phyloP scores from a whole-genome alignment of 371 early-diverging fungal genomes.

The Mucor plumbeus region DNA sequence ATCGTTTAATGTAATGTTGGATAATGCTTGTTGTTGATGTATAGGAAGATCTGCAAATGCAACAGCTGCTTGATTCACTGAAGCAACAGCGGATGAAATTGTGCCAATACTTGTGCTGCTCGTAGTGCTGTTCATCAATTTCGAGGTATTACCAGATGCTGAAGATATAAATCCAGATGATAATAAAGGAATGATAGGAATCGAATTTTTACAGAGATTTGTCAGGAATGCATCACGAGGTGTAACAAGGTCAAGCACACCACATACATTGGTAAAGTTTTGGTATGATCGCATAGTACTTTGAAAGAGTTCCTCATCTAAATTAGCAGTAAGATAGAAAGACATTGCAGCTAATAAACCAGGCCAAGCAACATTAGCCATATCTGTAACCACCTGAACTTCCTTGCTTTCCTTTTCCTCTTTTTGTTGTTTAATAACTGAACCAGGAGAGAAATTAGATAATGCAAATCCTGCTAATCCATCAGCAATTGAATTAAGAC shows the following conservation, averaged over 20 bases:
- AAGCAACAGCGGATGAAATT: conserved; percentile 14
- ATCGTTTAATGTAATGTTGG: conserved; percentile 65
- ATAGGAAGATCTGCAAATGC: conserved; percentile 45
- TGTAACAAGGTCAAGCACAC: conserved; percentile 78
- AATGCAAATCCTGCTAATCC: conserved; percentile 72
- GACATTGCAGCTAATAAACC: conserved; percentile 83
- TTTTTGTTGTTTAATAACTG: conserved; percentile 8
- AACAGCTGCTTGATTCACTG: conserved; percentile 20
- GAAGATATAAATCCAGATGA: conserved; percentile 41
- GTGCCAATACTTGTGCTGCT: conserved; percentile 35
- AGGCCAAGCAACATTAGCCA: conserved; percentile 86
- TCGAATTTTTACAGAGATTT: conserved; percentile 78
- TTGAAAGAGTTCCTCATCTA: conserved; percentile 89
- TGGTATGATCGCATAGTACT: conserved; percentile 74
- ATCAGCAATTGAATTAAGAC: conserved; percentile 74
- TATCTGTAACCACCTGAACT: conserved; percentile 71
- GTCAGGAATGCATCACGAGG: conserved; percentile 89
- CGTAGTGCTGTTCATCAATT: conserved; percentile 9
- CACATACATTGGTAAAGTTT: conserved; percentile 82
- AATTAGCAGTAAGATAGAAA: conserved; percentile 73
- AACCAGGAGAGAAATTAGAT: conserved; percentile 59
- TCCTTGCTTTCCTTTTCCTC: conserved; percentile 45
- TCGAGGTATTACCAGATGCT: conserved; percentile 6
- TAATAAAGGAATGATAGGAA: conserved; percentile 64
- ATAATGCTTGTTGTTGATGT: conserved; percentile 49